Conservation (phyloP, 2,329 filamentous ascomycete genomes). For the Paecilomyces dactylethromorphus region DNA sequence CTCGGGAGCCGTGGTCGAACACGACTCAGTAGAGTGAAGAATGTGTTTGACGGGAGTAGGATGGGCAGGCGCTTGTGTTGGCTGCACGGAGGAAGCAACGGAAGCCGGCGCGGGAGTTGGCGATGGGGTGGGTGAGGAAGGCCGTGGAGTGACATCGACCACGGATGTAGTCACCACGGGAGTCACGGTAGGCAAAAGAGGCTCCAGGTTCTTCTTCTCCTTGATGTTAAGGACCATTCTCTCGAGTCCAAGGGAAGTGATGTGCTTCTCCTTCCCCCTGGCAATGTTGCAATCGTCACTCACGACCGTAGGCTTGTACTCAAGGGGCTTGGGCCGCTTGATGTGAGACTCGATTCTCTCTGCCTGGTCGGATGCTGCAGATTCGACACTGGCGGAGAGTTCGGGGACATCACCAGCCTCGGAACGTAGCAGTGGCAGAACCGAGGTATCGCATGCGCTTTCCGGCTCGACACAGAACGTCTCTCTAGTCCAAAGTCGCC, state of each 20-base stretch:
- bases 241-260: conserved; percentile 85
- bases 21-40: conserved; percentile 51
- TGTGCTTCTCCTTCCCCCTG: conserved; percentile 73
- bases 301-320: conserved; percentile 53
- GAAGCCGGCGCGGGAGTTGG: conserved; percentile 26
- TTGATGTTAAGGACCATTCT: conserved; percentile 93
- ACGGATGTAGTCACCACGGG: conserved; percentile 28
- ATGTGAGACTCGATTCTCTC: conserved; percentile 50
- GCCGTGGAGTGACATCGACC: conserved; percentile 38
- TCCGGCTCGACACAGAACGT: conserved; percentile 76
- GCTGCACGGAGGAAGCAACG: conserved; percentile 25
- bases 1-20: conserved; percentile 49
- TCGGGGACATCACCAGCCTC: conserved; percentile 55
- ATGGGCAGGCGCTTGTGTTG: not conserved
- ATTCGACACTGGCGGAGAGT: conserved; percentile 72
- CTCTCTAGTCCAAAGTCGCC: conserved; percentile 91
- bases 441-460: conserved; percentile 45
- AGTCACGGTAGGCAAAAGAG: conserved; percentile 43
- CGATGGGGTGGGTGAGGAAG: conserved; percentile 34
- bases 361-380: conserved; percentile 59
- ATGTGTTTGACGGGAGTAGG: conserved; percentile 10
- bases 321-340: conserved; percentile 54
- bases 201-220: conserved; percentile 66
- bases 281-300: conserved; percentile 56
- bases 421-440: conserved; percentile 42